Evolutionary conservation across 148 eudicot species (phyloP).

Genomic region (Cornus kousa): DNA sequence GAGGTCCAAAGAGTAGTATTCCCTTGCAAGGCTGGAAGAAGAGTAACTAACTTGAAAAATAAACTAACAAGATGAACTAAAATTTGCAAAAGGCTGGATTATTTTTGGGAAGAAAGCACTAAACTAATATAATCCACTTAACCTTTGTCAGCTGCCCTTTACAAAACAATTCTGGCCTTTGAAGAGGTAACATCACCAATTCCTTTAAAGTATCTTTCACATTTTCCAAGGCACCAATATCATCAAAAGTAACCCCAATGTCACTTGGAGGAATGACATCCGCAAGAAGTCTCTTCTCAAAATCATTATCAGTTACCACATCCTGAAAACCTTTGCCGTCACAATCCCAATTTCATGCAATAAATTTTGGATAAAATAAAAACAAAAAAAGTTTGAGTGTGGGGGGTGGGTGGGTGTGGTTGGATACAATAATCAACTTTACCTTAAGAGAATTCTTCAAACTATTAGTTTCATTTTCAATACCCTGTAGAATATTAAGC

Average conservation of each 20-base stretch:
- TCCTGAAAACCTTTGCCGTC: constrained; percentile 49
- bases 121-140: background rate
- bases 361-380: background rate
- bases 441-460: constrained; percentile 90
- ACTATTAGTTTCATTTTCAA: constrained; percentile 77
- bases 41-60: constrained; percentile 10
- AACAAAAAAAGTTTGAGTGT: too few relatives aligned
- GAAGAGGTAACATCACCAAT: constrained; percentile 88
- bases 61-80: constrained; percentile 4
- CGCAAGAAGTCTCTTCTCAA: constrained; percentile 78
- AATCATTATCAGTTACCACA: constrained; percentile 93
- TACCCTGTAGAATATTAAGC: constrained; percentile 63
- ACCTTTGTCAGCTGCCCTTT: constrained; percentile 97
- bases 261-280: constrained; percentile 92
- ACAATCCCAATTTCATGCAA: background rate
- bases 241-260: constrained; percentile 85
- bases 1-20: constrained; percentile 91
- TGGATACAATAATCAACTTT: background rate
- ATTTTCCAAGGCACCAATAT: constrained; percentile 89
- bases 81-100: background rate
- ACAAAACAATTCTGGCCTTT: constrained; percentile 82
- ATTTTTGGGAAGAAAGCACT: background rate
- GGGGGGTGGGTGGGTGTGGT: too few relatives aligned
- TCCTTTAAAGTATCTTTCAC: constrained; percentile 86
- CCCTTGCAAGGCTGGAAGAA: constrained; percentile 88